Base-by-base conservation (phyloP, 2,329 filamentous ascomycete species). In the Fusarium euwallaceae region DNA sequence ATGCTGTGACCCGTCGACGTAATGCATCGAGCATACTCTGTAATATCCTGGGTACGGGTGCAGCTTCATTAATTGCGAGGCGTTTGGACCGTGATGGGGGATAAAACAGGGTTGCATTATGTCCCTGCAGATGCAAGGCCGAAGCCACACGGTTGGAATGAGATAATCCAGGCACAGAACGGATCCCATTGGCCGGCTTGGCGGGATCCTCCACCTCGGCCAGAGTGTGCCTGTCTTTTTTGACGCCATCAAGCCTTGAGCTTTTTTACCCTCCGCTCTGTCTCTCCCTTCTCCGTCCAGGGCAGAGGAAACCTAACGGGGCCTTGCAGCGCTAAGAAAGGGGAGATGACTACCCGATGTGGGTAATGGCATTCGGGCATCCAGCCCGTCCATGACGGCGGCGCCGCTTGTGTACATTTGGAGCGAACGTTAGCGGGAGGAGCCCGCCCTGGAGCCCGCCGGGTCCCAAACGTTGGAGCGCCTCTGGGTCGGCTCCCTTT, bases 261-360 rank as follows among this genome's bases (percentile, higher is more conserved):
- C 24, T 16, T 45, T 37, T 37, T 53, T 37, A 22, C 41, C 34
- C 43, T 59, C 45, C 24, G 24, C 48, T 32, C 17, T 9, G 6
- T 53, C 27, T 32, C 48, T 32, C 27, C 32, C 69, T 64, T 45
- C 51, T 37, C 60, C 37, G 45, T 72, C 48, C 60, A 63, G 58
- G 65, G 60, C 71, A 74, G 67, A 62, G 70, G 17, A 70, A 73
- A 71, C 45, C 66, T 63, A 63, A 64, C 72, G 69, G 51, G 71
- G 27, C 43, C 61, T 61, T 61, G 17, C 11, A 2, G n/a, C 62
- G 63, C 68, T 74, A 74, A 64, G 61, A 73, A 69, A 74, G 29
- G 69, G 72, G 72, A 75, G 69, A 74, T 70, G 62, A 73, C 55
- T 75, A 64, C 72, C 72, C 69, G 36, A 75, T 67, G 72, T 73